Evolutionary conservation across 768 basidiomycete genomes (phyloP), one percentile per base, ranked within the genome.

Genomic region (Psilocybe tampanensis): DNA sequence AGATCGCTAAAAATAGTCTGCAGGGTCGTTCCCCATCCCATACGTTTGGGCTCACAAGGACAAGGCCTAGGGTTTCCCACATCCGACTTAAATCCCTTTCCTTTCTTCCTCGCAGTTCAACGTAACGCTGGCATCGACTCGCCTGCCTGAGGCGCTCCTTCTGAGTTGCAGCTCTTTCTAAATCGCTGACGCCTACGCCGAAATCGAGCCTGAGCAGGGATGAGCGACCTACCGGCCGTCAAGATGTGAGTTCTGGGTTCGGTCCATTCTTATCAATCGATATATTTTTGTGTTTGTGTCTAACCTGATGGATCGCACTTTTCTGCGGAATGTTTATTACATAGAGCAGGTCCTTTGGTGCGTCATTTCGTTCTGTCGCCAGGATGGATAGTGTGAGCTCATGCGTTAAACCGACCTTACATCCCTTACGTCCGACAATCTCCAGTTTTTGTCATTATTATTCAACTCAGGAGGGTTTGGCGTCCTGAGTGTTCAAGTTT

Each of bases 401-500:
- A 39, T 39, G 29, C 4, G 18, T 18, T 12, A 12, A 12, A 44
- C 19, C 44, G 4, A 44, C 11, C 18, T 24, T 47, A 26, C 45
- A 2, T 2, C 22, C 26, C 45, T n/a, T 21, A 22, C 26, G 21
- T 47, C 5, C 18, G 9, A 19, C 21, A 8, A 15, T 47, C 22
- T 18, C n/a, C 47, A 48, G 47, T 48, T 48, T 29, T 48, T 48
- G 29, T 48, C 47, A 17, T 12, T 48, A 18, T 23, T 48, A n/a
- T 48, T 48, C 47, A 48, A 48, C 13, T 48, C 29, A 15, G 47
- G 26, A 17, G 47, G 47, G 7, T 48, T 48, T 33, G 61, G 61
- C 3, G 55, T 56, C 19, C 36, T 63, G 12, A 56, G 51, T n/a
- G 44, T 56, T 8, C 58, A 63, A 54, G 55, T 59, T 18, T 59